Evolutionary conservation across 164 flowering plant genomes (phyloP).

Genomic region (Stephania cephalantha): DNA sequence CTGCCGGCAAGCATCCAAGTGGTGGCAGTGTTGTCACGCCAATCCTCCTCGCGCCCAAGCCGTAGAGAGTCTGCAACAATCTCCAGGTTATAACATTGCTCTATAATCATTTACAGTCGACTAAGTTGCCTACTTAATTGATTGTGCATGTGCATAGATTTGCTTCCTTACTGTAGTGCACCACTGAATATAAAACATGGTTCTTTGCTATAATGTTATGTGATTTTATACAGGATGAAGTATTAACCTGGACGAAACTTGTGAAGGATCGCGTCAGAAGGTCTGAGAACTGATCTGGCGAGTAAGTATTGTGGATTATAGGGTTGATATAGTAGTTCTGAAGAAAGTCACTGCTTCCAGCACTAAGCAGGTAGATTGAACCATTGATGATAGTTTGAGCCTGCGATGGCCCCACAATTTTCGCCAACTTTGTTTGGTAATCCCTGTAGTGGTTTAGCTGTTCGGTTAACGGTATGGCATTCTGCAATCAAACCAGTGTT

Average conservation of each 20-base stretch:
- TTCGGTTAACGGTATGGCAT: constrained; percentile 51
- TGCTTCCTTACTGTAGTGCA: neutral
- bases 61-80: constrained; percentile 51
- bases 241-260: constrained; percentile 50
- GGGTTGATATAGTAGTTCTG: constrained; percentile 51
- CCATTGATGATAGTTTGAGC: constrained; percentile 51
- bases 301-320: constrained; percentile 32
- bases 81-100: neutral
- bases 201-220: neutral
- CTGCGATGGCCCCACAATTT: constrained; percentile 42
- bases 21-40: constrained; percentile 83
- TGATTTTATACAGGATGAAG: neutral
- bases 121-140: neutral
- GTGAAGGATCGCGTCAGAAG: constrained; percentile 55
- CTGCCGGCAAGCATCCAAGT: constrained; percentile 85
- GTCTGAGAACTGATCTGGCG: constrained; percentile 61
- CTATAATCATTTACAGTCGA: neutral
- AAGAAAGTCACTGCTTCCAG: constrained; percentile 83
- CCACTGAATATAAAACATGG: neutral
- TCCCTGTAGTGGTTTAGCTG: constrained; percentile 72
- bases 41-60: constrained; percentile 68
- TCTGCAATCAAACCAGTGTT: constrained; percentile 27
- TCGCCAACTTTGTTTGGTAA: constrained; percentile 49
- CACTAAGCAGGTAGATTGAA: constrained; percentile 66
- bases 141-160: neutral